phyloP scores from a whole-genome alignment of 768 basidiomycete species.

The Cystobasidiopsis lactophilus region DNA sequence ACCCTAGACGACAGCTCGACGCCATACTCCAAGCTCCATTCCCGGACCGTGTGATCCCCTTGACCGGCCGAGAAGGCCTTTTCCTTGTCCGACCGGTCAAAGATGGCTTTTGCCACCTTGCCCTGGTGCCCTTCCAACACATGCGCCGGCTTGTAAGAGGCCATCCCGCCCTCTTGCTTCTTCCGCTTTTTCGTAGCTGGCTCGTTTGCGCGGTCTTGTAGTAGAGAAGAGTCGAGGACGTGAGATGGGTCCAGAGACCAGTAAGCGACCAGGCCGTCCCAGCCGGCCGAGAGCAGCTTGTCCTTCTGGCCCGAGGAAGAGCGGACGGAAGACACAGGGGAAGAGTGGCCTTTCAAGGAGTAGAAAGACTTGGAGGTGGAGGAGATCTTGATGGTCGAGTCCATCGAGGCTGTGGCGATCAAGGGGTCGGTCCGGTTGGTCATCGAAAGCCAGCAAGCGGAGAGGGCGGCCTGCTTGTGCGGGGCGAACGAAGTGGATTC shows the following conservation, averaged over 20 bases:
- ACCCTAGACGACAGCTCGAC: conserved; percentile 24
- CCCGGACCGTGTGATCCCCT: conserved; percentile 56
- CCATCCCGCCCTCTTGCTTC: conserved; percentile 35
- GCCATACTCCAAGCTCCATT: conserved; percentile 67
- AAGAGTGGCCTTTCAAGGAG: conserved; percentile 62
- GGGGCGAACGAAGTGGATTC: conserved; percentile 31
- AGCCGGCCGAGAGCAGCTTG: conserved; percentile 57
- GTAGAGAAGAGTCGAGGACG: conserved; percentile 33
- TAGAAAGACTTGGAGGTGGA: conserved; percentile 28
- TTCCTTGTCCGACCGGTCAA: conserved; percentile 22
- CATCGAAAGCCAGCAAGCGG: conserved; percentile 34
- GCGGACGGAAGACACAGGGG: conserved; percentile 49
- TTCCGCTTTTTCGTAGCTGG: conserved; percentile 43
- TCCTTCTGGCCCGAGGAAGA: conserved; percentile 25
- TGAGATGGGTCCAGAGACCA: conserved; percentile 41
- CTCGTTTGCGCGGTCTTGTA: conserved; percentile 27
- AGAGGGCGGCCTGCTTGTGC: conserved; percentile 48
- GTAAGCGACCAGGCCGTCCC: conserved; percentile 66
- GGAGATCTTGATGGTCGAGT: conserved; percentile 24
- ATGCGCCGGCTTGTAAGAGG: conserved; percentile 35
- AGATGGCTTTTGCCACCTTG: conserved; percentile 52
- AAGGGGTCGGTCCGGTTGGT: neutral
- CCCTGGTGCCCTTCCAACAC: conserved; percentile 68
- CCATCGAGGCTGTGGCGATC: conserved; percentile 40
- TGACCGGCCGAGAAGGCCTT: conserved; percentile 55